phyloP scores from a whole-genome alignment of 2,329 filamentous ascomycete species.

The Sphaceloma murrayae region DNA sequence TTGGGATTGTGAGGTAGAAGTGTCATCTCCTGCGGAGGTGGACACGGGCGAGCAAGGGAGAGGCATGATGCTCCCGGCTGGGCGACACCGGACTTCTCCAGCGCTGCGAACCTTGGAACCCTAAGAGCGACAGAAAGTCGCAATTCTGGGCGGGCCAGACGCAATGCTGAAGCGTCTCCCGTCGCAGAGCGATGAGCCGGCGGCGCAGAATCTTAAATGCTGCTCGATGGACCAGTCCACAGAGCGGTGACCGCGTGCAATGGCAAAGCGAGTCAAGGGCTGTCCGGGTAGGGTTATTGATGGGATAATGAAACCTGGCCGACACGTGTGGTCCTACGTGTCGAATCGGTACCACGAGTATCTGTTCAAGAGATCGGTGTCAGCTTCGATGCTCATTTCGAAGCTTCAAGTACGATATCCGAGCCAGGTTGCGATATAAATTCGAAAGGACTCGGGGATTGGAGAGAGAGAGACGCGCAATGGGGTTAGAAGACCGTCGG shows the following conservation, averaged over 20 bases:
- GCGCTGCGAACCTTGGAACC: not conserved
- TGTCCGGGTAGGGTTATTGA: not conserved
- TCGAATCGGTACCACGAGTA: constrained; percentile 24
- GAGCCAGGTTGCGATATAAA: not conserved
- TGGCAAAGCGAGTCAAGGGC: not conserved
- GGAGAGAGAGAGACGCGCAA: constrained; percentile 10
- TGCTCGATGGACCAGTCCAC: constrained; percentile 8
- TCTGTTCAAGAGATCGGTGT: constrained; percentile 15
- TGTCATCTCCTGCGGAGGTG: constrained; percentile 23
- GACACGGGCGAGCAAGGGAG: constrained; percentile 29
- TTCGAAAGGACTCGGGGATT: not conserved
- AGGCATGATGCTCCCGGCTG: constrained; percentile 19
- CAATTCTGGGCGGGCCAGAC: constrained; percentile 13
- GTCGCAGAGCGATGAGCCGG: constrained; percentile 16
- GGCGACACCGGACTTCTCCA: constrained; percentile 6
- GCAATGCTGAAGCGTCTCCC: not conserved
- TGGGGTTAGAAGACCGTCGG: constrained; percentile 1
- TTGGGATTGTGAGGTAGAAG: constrained; percentile 22
- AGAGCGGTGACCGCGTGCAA: not conserved
- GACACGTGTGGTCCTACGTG: constrained; percentile 19
- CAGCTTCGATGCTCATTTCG: constrained; percentile 15
- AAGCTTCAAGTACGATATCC: not conserved
- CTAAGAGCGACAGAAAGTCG: constrained; percentile 11
- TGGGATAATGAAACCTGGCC: constrained; percentile 17
- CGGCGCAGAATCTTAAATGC: constrained; percentile 16